A percentile compares a stretch with the other conserved stretches of the same genome.
Evolutionary conservation across 352 stramenopile genomes (phyloP).

Genomic region (Blastocystis sp.): DNA sequence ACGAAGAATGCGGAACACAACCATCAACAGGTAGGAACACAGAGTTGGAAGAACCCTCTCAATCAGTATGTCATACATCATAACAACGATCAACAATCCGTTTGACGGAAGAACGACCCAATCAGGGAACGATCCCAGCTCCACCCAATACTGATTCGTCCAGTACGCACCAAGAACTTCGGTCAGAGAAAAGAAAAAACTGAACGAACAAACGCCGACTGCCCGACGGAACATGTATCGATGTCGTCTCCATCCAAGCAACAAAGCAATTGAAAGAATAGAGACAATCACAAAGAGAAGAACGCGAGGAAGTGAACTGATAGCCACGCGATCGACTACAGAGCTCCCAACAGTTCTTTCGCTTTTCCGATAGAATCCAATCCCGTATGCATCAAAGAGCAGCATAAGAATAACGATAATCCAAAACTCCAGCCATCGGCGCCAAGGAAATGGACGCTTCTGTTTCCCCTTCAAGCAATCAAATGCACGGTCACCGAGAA

Average conservation of each 20-base stretch:
- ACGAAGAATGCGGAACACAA: not conserved
- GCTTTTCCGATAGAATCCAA: too few relatives aligned
- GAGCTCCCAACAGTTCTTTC: too few relatives aligned
- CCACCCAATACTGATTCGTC: not conserved
- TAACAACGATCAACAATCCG: not conserved
- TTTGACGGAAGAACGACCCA: not conserved
- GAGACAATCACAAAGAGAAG: not conserved
- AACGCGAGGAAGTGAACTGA: too few relatives aligned
- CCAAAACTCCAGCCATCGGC: not conserved
- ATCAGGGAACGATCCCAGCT: not conserved
- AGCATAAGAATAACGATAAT: not conserved
- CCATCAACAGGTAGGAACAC: not conserved
- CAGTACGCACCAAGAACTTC: not conserved
- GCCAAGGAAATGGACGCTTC: not conserved
- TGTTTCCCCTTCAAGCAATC: slow-evolving; percentile 15
- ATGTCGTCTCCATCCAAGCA: not conserved
- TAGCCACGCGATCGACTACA: too few relatives aligned
- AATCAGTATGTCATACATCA: not conserved
- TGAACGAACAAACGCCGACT: not conserved
- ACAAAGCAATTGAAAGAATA: not conserved
- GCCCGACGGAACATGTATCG: not conserved
- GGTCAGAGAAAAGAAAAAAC: not conserved
- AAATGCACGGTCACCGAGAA: not conserved
- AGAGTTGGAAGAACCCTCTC: not conserved
- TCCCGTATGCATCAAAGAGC: too few relatives aligned